Evolutionary conservation across 1,284 basidiomycete species (phyloP).

Genomic region (Xerocomus amazonicus): DNA sequence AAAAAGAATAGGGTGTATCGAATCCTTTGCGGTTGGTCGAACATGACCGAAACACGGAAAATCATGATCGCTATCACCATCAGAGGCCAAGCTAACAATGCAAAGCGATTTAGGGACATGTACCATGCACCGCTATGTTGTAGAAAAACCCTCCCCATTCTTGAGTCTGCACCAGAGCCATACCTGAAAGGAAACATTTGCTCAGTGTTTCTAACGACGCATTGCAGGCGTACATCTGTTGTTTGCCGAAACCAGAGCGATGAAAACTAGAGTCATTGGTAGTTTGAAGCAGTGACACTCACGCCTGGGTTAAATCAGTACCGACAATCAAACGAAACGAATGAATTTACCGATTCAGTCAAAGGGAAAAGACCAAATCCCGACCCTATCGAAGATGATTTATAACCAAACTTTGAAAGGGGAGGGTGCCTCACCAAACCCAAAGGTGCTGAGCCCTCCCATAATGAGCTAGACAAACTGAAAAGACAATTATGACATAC

Average conservation of each 20-base stretch:
- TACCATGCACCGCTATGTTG: background rate
- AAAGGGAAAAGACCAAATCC: background rate
- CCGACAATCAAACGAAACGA: background rate
- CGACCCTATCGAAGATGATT: background rate
- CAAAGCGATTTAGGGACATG: background rate
- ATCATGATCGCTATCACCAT: conserved; percentile 12
- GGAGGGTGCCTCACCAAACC: conserved; percentile 1
- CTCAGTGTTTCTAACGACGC: background rate
- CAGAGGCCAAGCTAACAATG: background rate
- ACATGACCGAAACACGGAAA: conserved; percentile 14
- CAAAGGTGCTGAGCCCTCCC: background rate
- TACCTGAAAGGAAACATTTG: conserved; percentile 1
- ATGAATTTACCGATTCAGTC: conserved; percentile 3
- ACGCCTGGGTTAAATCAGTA: conserved; percentile 5
- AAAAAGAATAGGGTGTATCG: conserved; percentile 2
- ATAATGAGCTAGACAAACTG: background rate
- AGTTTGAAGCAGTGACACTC: background rate
- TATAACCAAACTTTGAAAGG: background rate
- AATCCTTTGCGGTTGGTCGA: background rate
- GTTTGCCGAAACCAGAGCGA: background rate
- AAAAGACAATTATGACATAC: conserved; percentile 2
- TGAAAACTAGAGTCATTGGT: background rate
- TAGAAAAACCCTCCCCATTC: conserved; percentile 4
- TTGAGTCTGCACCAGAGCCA: background rate
- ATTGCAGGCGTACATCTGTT: conserved; percentile 2